Evolutionary conservation across 306 rosid genomes (phyloP).

Genomic region (Elaeagnus macrophylla): DNA sequence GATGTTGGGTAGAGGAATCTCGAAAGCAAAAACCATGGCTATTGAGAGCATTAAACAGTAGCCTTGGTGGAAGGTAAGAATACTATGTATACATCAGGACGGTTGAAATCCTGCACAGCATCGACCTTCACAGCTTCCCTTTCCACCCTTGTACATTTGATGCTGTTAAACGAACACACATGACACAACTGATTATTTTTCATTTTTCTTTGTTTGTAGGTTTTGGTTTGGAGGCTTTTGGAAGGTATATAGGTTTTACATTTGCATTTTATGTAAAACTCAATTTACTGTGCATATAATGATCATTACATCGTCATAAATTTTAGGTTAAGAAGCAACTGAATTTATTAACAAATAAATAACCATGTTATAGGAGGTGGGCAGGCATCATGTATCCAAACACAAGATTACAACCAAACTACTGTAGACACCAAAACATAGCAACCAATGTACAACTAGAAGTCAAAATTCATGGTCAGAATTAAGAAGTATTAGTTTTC

Average conservation of each 20-base stretch:
- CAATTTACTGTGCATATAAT: no score
- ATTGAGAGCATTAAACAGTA: conserved; percentile 67
- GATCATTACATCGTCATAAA: background rate
- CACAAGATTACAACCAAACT: no score
- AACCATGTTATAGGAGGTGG: no score
- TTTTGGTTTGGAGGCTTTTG: conserved; percentile 97
- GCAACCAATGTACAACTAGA: no score
- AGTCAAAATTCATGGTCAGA: no score
- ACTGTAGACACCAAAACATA: no score
- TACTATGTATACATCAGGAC: conserved; percentile 18
- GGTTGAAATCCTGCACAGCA: conserved; percentile 2
- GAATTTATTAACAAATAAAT: no score
- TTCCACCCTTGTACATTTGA: background rate
- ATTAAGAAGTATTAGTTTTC: no score
- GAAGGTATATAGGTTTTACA: conserved; percentile 47
- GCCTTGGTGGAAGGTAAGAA: conserved; percentile 87
- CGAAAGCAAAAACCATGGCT: conserved; percentile 87
- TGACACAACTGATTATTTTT: conserved; percentile 18
- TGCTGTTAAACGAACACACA: conserved; percentile 9
- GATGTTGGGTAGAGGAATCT: conserved; percentile 67
- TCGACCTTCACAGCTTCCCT: conserved; percentile 1
- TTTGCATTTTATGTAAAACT: background rate
- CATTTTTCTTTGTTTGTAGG: conserved; percentile 36
- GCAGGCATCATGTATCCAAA: no score
- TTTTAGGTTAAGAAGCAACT: no score